Base-by-base conservation (phyloP, 2,329 filamentous ascomycete genomes). In the Aschersonia sp. region DNA sequence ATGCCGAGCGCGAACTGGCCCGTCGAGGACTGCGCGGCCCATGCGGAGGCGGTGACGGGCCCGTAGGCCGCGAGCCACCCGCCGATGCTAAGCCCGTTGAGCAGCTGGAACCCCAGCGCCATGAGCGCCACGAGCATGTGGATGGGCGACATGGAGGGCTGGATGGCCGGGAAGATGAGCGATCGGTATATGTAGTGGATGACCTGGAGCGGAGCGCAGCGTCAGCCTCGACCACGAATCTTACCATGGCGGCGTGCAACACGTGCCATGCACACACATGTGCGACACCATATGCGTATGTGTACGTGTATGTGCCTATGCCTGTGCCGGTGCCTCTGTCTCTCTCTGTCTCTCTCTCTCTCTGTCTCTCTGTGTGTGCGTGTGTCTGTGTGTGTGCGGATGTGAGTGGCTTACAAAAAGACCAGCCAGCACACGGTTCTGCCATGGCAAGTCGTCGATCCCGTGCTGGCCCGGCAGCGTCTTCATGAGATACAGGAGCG, bases 171-270 rank as follows among this genome's bases (percentile, higher is more conserved):
- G 48, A 81, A 84, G 52, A 94, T 66, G 49, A 97, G 64, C 8
- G 92, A 89, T 52, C 92, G 87, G 72, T 98, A 94, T 60, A 79
- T 55, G 71, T 98, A 98, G 68, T 98, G 92, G 48, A 90, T 78
- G 35, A 85, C 72, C 71, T 85, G 49, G 40, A 37, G 12, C 8
- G 5, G 14, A 41, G 3, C 8, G 31, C 10, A 10, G 10, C 2
- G 49, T 49, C 10, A 49, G 45, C 33, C 11, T 32, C 4, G 12
- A 32, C 22, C 22, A 3, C 22, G 22, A 22, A 22, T 22, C 22
- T 22, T 22, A 3, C 22, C 22, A 22, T 22, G 22, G 22, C 22
- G 22, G 22, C 22, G 22, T 22, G n/a, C 22, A 22, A 22, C 22
- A 22, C 22, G 22, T 22, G 22, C 22, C 22, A 22, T 22, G 22